Percentiles rank a stretch among this genome's conserved stretches.
These are phyloP conservation scores for Nidula microcarpa DNA, from an alignment of 768 basidiomycete genomes.

Conservation along the genomic window DNA sequence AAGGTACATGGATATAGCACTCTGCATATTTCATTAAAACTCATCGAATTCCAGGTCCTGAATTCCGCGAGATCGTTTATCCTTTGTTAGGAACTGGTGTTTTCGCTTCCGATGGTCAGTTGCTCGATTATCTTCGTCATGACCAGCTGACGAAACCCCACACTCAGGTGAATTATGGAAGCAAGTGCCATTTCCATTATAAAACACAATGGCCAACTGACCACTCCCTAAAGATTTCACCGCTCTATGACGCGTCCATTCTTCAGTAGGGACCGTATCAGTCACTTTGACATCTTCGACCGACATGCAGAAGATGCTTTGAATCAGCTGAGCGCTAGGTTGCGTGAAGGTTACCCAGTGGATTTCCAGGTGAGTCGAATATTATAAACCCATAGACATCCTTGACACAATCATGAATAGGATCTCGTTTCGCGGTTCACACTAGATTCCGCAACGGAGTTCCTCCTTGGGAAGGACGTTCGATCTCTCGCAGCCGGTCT, in stretches of 20 bases:
- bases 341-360: constrained; percentile 43
- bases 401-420: constrained; percentile 12
- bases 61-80: constrained; percentile 18
- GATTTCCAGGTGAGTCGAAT: constrained; percentile 50
- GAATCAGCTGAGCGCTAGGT: constrained; percentile 36
- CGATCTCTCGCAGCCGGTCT: constrained; percentile 45
- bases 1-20: constrained; percentile 13
- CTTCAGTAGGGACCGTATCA: constrained; percentile 59
- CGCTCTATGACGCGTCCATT: constrained; percentile 69
- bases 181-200: constrained; percentile 25
- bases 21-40: neutral
- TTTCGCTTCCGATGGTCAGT: constrained; percentile 56
- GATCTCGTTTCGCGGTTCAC: constrained; percentile 51
- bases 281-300: constrained; percentile 62
- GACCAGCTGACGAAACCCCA: neutral
- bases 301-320: constrained; percentile 49
- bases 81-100: constrained; percentile 52
- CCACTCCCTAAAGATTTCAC: constrained; percentile 43
- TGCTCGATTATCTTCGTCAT: neutral
- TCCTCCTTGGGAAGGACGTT: constrained; percentile 53
- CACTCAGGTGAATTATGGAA: constrained; percentile 66
- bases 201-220: neutral
- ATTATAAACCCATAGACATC: neutral
- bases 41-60: constrained; percentile 14
- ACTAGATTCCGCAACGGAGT: constrained; percentile 62